Evolutionary conservation across 78 protist genomes (phyloP).

Genomic region (Dictyostelium firmibasis): DNA sequence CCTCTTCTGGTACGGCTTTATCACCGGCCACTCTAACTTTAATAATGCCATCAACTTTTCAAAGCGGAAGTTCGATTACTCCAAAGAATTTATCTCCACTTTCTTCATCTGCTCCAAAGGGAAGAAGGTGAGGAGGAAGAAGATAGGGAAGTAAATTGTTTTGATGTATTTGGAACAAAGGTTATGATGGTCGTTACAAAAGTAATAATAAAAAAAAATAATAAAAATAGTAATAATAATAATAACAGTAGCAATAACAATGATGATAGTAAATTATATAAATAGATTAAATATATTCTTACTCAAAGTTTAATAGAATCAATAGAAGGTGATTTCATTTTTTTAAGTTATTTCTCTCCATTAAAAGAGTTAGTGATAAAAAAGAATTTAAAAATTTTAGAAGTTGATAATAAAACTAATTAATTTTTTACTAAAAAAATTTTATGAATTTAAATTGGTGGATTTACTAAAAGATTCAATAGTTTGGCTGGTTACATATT

Average conservation of each 20-base stretch:
- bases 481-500: no score
- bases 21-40: not conserved
- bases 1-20: slow-evolving; percentile 15
- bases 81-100: not conserved
- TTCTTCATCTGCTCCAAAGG: slow-evolving; percentile 24
- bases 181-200: not conserved
- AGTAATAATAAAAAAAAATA: no score
- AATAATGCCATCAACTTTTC: not conserved
- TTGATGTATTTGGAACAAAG: no score
- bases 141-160: no score
- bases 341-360: not conserved
- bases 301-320: not conserved
- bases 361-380: not conserved
- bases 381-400: not conserved
- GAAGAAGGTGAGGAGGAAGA: no score
- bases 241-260: no score
- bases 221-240: no score
- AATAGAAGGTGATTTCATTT: not conserved
- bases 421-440: no score
- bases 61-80: not conserved
- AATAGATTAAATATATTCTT: no score
- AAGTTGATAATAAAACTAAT: not conserved
- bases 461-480: no score
- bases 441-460: no score
- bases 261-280: no score